Evolutionary conservation across 345 rosid species (phyloP).

Genomic region (Durio zibethinus): DNA sequence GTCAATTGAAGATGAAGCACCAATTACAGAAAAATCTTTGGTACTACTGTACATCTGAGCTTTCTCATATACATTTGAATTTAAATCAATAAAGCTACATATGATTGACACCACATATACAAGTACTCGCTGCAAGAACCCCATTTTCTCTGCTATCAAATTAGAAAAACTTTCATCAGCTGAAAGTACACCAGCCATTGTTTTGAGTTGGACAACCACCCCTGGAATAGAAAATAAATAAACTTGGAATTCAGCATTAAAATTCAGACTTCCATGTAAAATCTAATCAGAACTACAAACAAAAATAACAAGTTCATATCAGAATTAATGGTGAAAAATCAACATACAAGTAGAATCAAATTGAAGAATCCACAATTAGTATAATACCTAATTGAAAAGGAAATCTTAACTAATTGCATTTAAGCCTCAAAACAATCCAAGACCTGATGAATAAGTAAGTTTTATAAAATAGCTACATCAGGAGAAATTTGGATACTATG

Average conservation of each 20-base stretch:
- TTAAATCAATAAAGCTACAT: slow-evolving; percentile 47
- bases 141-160: slow-evolving; percentile 36
- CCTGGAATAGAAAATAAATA: slow-evolving; percentile 36
- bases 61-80: slow-evolving; percentile 32
- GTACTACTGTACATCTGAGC: slow-evolving; percentile 30
- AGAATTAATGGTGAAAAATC: neutral
- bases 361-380: neutral
- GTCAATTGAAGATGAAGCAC: slow-evolving; percentile 22
- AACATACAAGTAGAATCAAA: neutral
- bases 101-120: slow-evolving; percentile 52
- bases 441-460: neutral
- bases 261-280: neutral
- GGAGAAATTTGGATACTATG: neutral
- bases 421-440: neutral
- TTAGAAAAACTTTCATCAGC: slow-evolving; percentile 49
- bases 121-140: slow-evolving; percentile 48
- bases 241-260: neutral
- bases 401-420: neutral
- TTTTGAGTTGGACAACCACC: slow-evolving; percentile 66
- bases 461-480: neutral
- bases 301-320: neutral
- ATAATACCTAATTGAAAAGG: neutral
- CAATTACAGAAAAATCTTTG: slow-evolving; percentile 23
- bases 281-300: neutral
- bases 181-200: slow-evolving; percentile 42